A percentile compares a stretch with the other conserved stretches of the same genome.
Conservation (phyloP, 192 early-diverging fungal genomes). For the Geranomyces variabilis region DNA sequence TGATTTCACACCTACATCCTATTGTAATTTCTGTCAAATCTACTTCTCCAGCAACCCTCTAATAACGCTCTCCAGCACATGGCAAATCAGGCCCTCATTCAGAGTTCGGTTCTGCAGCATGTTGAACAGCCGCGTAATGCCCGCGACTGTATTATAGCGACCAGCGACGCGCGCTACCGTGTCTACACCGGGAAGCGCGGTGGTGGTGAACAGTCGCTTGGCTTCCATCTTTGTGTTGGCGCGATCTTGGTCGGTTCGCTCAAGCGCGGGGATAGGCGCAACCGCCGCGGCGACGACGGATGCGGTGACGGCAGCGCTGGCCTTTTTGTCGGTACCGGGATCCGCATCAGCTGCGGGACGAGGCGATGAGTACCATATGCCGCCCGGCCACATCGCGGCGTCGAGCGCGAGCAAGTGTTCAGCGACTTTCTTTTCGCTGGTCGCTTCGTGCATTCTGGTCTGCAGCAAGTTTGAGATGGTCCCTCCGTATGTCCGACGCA, state of each 20-base stretch:
- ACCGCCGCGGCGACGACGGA: background rate
- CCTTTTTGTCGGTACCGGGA: too few species aligned
- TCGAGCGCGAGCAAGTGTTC: slow-evolving; percentile 36
- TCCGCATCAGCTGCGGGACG: background rate
- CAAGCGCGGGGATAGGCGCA: background rate
- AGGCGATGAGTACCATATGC: slow-evolving; percentile 22
- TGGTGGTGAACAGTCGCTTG: slow-evolving; percentile 35
- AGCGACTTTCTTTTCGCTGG: slow-evolving; percentile 24
- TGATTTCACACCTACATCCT: too few species aligned
- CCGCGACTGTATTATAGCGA: slow-evolving; percentile 33
- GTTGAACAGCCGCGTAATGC: slow-evolving; percentile 46
- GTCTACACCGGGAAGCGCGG: slow-evolving; percentile 32
- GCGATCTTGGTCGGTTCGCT: slow-evolving; percentile 36
- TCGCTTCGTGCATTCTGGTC: slow-evolving; percentile 12
- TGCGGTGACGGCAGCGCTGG: background rate
- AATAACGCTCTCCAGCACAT: slow-evolving; percentile 39
- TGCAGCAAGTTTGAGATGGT: slow-evolving; percentile 38
- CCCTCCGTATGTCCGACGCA: slow-evolving; percentile 44
- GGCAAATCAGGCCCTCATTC: slow-evolving; percentile 32
- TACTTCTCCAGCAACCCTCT: slow-evolving; percentile 20
- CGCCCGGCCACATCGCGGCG: slow-evolving; percentile 43
- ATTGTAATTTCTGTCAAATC: too few species aligned
- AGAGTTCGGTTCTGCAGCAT: slow-evolving; percentile 45
- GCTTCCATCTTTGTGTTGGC: slow-evolving; percentile 39
- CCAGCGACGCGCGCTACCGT: slow-evolving; percentile 38